Conservation (phyloP, 1,139 yeast species). For the Suhomyces ambrosiae region DNA sequence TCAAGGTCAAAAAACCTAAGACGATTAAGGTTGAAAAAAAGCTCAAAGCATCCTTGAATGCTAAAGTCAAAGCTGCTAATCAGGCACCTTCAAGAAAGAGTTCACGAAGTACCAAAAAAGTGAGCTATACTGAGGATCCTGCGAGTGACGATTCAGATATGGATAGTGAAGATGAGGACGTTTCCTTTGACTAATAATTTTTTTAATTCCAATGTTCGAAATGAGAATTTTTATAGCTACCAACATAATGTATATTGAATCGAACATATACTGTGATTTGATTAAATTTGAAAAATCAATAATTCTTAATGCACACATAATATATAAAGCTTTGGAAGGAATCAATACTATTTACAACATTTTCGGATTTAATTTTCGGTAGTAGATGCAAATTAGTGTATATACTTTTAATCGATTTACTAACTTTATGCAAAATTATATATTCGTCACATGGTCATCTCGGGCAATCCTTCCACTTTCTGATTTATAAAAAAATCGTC, state of each 20-base stretch:
- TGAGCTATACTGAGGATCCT: constrained; percentile 42
- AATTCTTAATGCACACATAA: too few species aligned
- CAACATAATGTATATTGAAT: too few species aligned
- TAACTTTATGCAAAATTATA: background rate
- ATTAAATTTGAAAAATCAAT: too few species aligned
- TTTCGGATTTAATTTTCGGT: too few species aligned
- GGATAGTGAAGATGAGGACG: constrained; percentile 1
- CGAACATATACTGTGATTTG: too few species aligned
- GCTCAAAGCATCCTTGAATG: constrained; percentile 1
- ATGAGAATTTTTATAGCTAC: too few species aligned
- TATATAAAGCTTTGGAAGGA: too few species aligned
- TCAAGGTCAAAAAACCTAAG: constrained; percentile 9
- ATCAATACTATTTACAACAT: too few species aligned
- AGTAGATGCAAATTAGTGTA: too few species aligned
- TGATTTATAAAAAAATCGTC: constrained; percentile 69
- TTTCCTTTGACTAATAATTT: background rate
- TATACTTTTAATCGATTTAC: too few species aligned
- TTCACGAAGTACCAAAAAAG: constrained; percentile 36
- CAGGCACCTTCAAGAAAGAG: constrained; percentile 53
- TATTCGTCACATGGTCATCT: constrained; percentile 41
- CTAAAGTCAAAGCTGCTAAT: constrained; percentile 10
- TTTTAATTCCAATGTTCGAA: too few species aligned
- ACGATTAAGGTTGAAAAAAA: constrained; percentile 6
- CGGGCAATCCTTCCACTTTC: constrained; percentile 48
- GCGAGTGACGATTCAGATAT: constrained; percentile 5